Conservation (phyloP, 2,329 filamentous ascomycete species). For the Trichoderma harzianum region DNA sequence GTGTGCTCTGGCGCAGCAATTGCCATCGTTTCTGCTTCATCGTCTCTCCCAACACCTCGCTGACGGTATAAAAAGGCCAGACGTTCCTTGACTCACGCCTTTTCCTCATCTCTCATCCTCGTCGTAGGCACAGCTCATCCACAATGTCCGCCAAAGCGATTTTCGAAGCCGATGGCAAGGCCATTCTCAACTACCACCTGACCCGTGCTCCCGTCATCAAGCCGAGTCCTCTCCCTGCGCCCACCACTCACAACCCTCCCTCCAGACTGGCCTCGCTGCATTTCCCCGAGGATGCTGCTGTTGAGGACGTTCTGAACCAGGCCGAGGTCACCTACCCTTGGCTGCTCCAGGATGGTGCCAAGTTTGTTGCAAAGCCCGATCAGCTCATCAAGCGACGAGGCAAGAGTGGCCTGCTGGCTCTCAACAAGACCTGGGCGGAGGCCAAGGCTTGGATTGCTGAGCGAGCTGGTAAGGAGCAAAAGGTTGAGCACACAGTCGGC, state of each 20-base stretch:
- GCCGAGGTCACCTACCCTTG: slow-evolving; percentile 96
- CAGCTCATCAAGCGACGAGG: slow-evolving; percentile 99
- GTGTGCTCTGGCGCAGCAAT: neutral
- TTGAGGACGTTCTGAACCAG: slow-evolving; percentile 84
- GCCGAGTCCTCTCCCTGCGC: slow-evolving; percentile 83
- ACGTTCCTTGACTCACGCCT: neutral
- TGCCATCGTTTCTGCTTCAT: neutral
- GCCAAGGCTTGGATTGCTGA: slow-evolving; percentile 91
- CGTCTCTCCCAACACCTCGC: slow-evolving; percentile 11
- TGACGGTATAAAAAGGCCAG: slow-evolving; percentile 19
- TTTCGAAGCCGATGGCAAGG: slow-evolving; percentile 99
- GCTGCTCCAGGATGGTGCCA: slow-evolving; percentile 77
- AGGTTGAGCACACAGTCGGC: slow-evolving; percentile 89
- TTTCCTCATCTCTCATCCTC: slow-evolving; percentile 17
- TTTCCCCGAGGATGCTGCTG: slow-evolving; percentile 84
- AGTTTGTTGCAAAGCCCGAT: slow-evolving; percentile 98
- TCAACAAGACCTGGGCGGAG: slow-evolving; percentile 97
- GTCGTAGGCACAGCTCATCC: slow-evolving; percentile 31
- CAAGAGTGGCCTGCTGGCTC: slow-evolving; percentile 92
- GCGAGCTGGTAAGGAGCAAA: slow-evolving; percentile 84
- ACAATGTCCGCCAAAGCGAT: slow-evolving; percentile 77
- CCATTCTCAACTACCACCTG: slow-evolving; percentile 99
- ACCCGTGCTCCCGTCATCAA: slow-evolving; percentile 97
- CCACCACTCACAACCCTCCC: slow-evolving; percentile 86
- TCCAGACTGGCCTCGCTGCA: slow-evolving; percentile 86